These are phyloP conservation scores for Fusarium solani-melongenae DNA, from an alignment of 2,329 filamentous ascomycete genomes.

Conservation along the genomic window DNA sequence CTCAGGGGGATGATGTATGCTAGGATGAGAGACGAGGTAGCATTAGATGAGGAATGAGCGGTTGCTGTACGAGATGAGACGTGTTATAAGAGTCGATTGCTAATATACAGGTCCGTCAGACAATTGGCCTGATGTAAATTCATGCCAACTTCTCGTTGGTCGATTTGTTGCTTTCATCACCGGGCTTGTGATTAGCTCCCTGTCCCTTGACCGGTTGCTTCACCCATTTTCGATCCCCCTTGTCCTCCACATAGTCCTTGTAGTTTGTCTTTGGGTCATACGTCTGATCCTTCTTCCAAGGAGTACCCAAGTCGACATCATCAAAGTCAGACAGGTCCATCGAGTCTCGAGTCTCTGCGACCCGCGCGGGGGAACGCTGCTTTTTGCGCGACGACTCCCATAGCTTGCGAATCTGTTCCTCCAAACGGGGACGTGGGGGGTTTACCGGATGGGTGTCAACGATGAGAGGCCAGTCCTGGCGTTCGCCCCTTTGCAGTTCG, in stretches of 20 bases:
- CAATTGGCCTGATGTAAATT: not conserved
- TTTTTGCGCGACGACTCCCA: not conserved
- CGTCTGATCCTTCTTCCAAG: not conserved
- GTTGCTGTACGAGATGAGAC: not conserved
- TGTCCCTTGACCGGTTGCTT: not conserved
- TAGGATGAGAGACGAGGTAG: constrained; percentile 16
- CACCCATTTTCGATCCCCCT: not conserved
- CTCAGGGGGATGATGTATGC: constrained; percentile 17
- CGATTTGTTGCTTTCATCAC: not conserved
- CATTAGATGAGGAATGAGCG: constrained; percentile 12
- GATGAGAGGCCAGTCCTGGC: not conserved
- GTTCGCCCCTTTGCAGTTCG: not conserved
- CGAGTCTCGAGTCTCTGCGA: not conserved
- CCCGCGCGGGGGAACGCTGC: not conserved
- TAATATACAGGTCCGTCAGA: not conserved
- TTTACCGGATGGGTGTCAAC: not conserved
- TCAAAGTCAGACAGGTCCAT: not conserved
- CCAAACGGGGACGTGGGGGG: not conserved
- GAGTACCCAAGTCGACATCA: not conserved
- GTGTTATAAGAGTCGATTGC: not conserved
- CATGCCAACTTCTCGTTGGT: not conserved
- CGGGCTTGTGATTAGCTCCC: not conserved
- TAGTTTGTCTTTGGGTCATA: not conserved
- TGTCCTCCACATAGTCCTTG: not conserved
- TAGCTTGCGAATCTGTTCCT: not conserved